A percentile compares a stretch with the other conserved stretches of the same genome.
Evolutionary conservation across 208 protist species (phyloP).

Genomic region (Trichomonas vaginalis): DNA sequence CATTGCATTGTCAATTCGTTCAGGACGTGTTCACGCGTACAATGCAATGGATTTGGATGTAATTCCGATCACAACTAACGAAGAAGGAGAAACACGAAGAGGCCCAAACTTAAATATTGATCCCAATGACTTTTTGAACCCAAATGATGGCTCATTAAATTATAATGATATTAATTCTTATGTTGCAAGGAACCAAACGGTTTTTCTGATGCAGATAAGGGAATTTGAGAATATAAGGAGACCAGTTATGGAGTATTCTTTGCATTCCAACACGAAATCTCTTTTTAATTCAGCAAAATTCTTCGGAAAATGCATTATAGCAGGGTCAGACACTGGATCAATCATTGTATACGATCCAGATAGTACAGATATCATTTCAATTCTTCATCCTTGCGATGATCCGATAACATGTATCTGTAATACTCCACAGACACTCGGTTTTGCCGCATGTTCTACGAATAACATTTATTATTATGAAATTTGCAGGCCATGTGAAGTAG

Average conservation of each 20-base stretch:
- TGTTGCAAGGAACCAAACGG: neutral
- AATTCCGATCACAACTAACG: neutral
- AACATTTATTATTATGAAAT: neutral
- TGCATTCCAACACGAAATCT: neutral
- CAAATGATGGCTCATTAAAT: neutral
- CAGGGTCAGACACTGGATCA: neutral
- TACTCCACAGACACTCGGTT: neutral
- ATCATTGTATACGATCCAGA: neutral
- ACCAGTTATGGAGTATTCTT: neutral
- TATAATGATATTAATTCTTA: neutral
- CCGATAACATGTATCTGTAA: neutral
- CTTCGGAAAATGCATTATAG: neutral
- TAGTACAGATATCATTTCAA: neutral
- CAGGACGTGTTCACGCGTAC: neutral
- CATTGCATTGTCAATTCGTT: neutral
- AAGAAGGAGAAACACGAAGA: neutral
- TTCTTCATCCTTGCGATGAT: neutral
- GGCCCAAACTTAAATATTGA: neutral
- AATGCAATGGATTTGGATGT: neutral
- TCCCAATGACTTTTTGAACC: neutral
- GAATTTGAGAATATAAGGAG: neutral
- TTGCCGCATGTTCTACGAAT: neutral
- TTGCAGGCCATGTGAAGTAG: neutral
- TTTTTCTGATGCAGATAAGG: neutral
- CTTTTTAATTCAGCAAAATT: neutral